These are phyloP conservation scores for Cercophora sp. DNA, from an alignment of 495 filamentous ascomycete genomes.

Conservation along the genomic window DNA sequence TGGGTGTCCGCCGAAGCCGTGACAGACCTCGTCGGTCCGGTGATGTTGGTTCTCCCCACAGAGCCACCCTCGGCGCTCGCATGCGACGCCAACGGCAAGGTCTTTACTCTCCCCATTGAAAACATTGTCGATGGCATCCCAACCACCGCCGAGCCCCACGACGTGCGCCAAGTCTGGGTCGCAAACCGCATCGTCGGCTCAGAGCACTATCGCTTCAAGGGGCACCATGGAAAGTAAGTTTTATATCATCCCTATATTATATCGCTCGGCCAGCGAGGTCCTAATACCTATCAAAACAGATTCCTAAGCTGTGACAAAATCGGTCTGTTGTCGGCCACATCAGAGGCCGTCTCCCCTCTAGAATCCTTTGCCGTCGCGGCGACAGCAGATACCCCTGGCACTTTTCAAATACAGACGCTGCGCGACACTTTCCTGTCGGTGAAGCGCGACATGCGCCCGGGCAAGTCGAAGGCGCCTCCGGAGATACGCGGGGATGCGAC, in stretches of 20 bases:
- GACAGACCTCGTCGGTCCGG: conserved; percentile 75
- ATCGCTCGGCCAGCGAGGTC: not conserved
- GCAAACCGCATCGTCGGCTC: conserved; percentile 80
- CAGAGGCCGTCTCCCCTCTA: conserved; percentile 74
- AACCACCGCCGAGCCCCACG: conserved; percentile 81
- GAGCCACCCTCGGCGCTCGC: conserved; percentile 66
- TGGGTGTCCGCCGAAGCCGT: conserved; percentile 83
- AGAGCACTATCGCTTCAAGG: conserved; percentile 78
- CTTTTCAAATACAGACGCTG: conserved; percentile 65
- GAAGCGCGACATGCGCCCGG: conserved; percentile 37
- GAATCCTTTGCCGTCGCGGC: conserved; percentile 76
- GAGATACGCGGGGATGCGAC: conserved; percentile 78
- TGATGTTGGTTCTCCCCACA: conserved; percentile 76
- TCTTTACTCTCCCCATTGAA: conserved; percentile 75
- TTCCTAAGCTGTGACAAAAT: conserved; percentile 80
- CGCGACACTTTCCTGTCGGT: conserved; percentile 59
- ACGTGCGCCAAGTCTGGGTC: conserved; percentile 93
- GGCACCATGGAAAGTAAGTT: conserved; percentile 74
- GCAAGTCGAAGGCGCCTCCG: conserved; percentile 42
- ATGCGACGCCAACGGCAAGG: conserved; percentile 76
- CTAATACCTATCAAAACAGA: conserved; percentile 22
- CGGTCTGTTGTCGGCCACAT: conserved; percentile 70
- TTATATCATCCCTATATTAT: not conserved
- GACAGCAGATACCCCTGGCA: conserved; percentile 57
- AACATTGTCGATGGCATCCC: conserved; percentile 79